Evolutionary conservation across 2,329 filamentous ascomycete genomes (phyloP).

Genomic region (Aspergillus sp.): DNA sequence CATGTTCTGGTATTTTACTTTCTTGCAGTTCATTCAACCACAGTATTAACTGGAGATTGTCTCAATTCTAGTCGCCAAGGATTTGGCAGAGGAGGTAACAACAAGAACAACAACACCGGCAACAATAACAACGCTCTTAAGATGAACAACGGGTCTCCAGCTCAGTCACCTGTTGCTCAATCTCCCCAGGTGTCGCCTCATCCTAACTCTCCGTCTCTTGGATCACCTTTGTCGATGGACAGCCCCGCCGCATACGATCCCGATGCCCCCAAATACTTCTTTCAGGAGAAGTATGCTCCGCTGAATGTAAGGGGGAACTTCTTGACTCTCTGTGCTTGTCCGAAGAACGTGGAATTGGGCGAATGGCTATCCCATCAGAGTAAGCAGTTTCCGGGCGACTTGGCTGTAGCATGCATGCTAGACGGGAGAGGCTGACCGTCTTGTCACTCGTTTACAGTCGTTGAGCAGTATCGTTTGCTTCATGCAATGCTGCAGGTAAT

Average conservation of each 20-base stretch:
- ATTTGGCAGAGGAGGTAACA: constrained; percentile 41
- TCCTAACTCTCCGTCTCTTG: constrained; percentile 33
- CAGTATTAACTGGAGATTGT: constrained; percentile 17
- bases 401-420: not conserved
- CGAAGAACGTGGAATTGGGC: constrained; percentile 85
- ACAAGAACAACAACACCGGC: constrained; percentile 34
- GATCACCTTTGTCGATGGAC: constrained; percentile 30
- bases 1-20: constrained; percentile 2
- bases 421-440: constrained; percentile 4
- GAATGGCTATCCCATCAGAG: constrained; percentile 96
- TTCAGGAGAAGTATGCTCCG: constrained; percentile 53
- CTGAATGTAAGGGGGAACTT: constrained; percentile 97
- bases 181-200: constrained; percentile 22
- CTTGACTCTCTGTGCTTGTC: constrained; percentile 86
- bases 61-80: constrained; percentile 37
- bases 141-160: constrained; percentile 28
- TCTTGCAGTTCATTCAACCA: constrained; percentile 3
- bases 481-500: constrained; percentile 85
- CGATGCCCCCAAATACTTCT: constrained; percentile 42
- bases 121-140: constrained; percentile 33
- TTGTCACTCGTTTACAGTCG: constrained; percentile 68
- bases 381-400: constrained; percentile 35
- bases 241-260: constrained; percentile 32
- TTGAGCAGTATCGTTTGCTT: constrained; percentile 83
- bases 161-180: constrained; percentile 22